phyloP scores from a whole-genome alignment of 148 eudicot species.

The Oxyria digyna region DNA sequence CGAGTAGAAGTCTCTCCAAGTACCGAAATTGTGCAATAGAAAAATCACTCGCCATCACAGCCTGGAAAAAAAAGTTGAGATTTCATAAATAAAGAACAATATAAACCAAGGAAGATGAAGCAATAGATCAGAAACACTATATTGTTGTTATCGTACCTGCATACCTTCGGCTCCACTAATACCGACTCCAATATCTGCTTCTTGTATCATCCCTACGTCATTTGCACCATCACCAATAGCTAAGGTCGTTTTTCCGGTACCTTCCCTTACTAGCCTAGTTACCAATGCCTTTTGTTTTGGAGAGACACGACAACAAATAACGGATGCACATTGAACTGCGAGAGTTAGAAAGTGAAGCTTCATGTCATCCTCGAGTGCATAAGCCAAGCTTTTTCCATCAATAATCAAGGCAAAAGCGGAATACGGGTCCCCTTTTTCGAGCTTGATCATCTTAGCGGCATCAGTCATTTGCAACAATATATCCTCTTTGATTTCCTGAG shows the following conservation, averaged over 20 bases:
- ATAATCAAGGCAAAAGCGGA: slow-evolving; percentile 91
- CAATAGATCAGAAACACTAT: no score
- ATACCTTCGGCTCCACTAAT: slow-evolving; percentile 97
- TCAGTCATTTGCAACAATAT: slow-evolving; percentile 61
- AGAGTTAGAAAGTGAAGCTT: slow-evolving; percentile 59
- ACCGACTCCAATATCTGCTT: slow-evolving; percentile 96
- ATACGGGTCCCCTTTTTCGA: slow-evolving; percentile 80
- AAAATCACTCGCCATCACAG: slow-evolving; percentile 99
- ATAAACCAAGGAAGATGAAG: no score
- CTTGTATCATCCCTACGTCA: slow-evolving; percentile 99
- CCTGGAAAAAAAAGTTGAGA: slow-evolving; percentile 35
- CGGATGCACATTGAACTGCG: slow-evolving; percentile 85
- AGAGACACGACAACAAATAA: slow-evolving; percentile 95
- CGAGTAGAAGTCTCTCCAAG: slow-evolving; percentile 81
- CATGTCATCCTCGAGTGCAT: slow-evolving; percentile 77
- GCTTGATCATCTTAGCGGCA: slow-evolving; percentile 70
- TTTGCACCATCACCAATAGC: slow-evolving; percentile 98
- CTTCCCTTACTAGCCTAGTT: slow-evolving; percentile 86
- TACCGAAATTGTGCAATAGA: slow-evolving; percentile 85
- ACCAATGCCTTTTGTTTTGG: slow-evolving; percentile 96
- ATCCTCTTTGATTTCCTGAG: slow-evolving; percentile 55
- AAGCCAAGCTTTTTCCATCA: slow-evolving; percentile 71
- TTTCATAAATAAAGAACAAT: no score
- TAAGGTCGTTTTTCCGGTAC: slow-evolving; percentile 84
- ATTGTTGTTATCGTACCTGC: slow-evolving; percentile 50